Percentiles rank a stretch among this genome's conserved stretches.
phyloP scores from a whole-genome alignment of 495 filamentous ascomycete genomes.

The Aspergillus taichungensis region DNA sequence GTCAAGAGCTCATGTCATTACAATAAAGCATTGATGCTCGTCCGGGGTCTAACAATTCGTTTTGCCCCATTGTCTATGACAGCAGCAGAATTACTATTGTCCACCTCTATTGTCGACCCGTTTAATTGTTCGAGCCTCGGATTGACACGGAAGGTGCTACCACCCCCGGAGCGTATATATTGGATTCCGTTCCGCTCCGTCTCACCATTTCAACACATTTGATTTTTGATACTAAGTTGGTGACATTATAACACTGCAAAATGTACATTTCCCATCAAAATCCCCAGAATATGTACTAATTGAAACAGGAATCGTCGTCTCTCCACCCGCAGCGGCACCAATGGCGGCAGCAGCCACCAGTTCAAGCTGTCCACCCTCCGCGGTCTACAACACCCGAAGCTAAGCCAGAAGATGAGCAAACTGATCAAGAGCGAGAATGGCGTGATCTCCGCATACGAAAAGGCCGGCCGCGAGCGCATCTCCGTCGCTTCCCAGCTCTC shows the following conservation, averaged over 20 bases:
- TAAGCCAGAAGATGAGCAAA: constrained; percentile 74
- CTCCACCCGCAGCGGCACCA: constrained; percentile 46
- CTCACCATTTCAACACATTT: not conserved
- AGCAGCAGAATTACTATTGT: too few relatives aligned
- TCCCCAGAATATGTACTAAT: not conserved
- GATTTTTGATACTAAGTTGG: too few relatives aligned
- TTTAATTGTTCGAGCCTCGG: too few relatives aligned
- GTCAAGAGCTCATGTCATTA: constrained; percentile 5
- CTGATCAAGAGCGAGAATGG: constrained; percentile 89
- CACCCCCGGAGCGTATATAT: too few relatives aligned
- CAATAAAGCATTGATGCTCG: not conserved
- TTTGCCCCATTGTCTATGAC: not conserved
- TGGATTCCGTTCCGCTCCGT: not conserved
- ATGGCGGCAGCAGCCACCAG: constrained; percentile 39
- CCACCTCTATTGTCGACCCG: too few relatives aligned
- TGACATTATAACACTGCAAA: not conserved
- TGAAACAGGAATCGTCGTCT: constrained; percentile 48
- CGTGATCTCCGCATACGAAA: constrained; percentile 72
- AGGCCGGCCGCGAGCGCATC: constrained; percentile 70
- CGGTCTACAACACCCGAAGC: constrained; percentile 70
- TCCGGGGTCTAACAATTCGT: constrained; percentile 1
- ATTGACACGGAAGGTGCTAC: too few relatives aligned
- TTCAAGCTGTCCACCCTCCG: constrained; percentile 80
- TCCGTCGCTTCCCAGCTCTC: constrained; percentile 84
- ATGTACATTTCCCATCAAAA: not conserved